Evolutionary conservation across 306 rosid genomes (phyloP), one percentile per base, ranked within the genome.

Genomic region (Cicer judaicum): DNA sequence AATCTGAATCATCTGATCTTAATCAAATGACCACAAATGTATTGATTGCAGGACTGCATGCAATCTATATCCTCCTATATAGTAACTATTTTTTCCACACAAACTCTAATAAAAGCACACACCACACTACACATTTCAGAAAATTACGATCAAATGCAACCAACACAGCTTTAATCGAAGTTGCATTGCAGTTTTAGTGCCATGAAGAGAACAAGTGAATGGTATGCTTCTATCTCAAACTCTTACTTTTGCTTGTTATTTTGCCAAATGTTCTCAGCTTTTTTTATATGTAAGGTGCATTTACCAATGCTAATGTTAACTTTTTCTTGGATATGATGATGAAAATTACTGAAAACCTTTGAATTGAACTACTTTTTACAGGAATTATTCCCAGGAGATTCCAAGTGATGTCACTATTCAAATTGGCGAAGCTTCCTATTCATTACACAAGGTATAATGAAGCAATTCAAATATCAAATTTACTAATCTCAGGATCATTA

Each of bases 311-410:
- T 56, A 55, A 19, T 68, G 57, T 43, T 50, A 50, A 57, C 16
- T 9, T 52, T 49, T 40, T 61, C 29, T 44, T 57, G 40, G 13
- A 78, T 34, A 55, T 12, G 53, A 73, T 8, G 64, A 60, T 8
- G 59, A 60, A 24, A 72, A 81, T 59, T 40, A 52, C 19, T 78
- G 50, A 40, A 18, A 53, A 24, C 46, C 5, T 50, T 0, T 38
- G 55, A n/a, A 73, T 74, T 79, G 66, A 71, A 73, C 60, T 82
- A 79, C 55, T 75, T 62, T 42, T 74, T 56, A 5, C 81, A 94
- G 98, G 98, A 89, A 86, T 85, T 90, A 85, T 47, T 90, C 97
- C 49, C 93, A 92, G 76, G 98, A 92, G 82, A 86, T 94, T 84
- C 97, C 95, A 3, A 90, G 95, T 42, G 98, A 94, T 82, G 70